Base-by-base conservation (phyloP, 306 rosid genomes). In the Rubus parviflorus region DNA sequence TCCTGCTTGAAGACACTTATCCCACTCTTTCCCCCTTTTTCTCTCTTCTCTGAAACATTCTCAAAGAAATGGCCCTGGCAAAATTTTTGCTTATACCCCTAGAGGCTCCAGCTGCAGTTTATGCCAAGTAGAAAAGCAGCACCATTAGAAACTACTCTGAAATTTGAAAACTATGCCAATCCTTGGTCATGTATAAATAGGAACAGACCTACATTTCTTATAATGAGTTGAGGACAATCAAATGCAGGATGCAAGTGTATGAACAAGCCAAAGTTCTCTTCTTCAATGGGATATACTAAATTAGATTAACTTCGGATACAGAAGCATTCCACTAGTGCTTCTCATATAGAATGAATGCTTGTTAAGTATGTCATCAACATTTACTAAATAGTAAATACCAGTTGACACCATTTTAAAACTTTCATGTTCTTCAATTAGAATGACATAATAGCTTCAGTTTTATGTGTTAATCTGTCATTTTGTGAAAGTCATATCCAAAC, bases 231-330 rank as follows among this genome's bases (percentile, higher is more conserved):
- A 30, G 35, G 35, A 30, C 2, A 30, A 30, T 30, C 35, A 30
- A 30, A 30, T 30, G 35, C 35, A 30, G 35, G 35, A 30, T 30
- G 35, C 35, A 30, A 30, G 35, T 30, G 35, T 30, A 30, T 90
- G 79, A 86, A 83, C 72, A 73, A 88, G 65, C 94, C 93, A 35
- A 89, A 79, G 77, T 86, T 90, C 81, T 74, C 91, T 71, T 83
- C 89, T 75, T 86, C 94, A 16, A 77, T 2, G 25, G 72, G 79
- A 72, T 88, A 94, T 70, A 72, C 78, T 63, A 90, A 79, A 89
- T 56, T 94, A 67, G 35, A 25, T 25, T 25, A 25, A 25, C 30
- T 25, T 25, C 0, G 81, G 89, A 25, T 90, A 88, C 77, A 53
- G 30, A 23, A 25, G 48, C 16, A 56, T 25, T 12, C 17, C 41